Evolutionary conservation across 176 grass and related monocot genomes (phyloP).

Genomic region (Oryza meridionalis): DNA sequence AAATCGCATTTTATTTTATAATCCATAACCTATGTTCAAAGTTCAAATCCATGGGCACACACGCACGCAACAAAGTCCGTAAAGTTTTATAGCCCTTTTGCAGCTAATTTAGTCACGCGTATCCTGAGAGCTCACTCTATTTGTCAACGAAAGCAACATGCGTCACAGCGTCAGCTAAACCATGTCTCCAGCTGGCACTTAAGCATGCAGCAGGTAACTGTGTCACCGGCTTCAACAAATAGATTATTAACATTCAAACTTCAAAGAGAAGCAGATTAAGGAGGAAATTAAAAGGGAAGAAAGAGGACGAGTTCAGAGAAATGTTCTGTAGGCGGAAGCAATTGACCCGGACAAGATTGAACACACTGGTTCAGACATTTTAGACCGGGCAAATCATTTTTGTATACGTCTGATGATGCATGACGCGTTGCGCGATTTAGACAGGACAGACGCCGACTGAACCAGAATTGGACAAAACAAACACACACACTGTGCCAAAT

Average conservation of each 20-base stretch:
- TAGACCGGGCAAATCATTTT: background rate
- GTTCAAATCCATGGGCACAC: conserved; percentile 12
- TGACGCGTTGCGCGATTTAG: background rate
- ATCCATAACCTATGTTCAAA: background rate
- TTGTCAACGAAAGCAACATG: conserved; percentile 22
- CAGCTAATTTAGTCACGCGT: background rate
- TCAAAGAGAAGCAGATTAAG: background rate
- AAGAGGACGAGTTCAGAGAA: background rate
- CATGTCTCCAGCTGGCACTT: background rate
- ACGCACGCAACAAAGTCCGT: background rate
- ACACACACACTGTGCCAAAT: background rate
- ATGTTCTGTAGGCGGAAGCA: background rate
- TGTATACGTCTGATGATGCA: background rate
- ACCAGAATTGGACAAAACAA: background rate
- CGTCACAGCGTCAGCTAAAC: background rate
- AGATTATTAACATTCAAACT: background rate
- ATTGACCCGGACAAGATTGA: background rate
- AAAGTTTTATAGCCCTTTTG: background rate
- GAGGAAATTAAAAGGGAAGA: background rate
- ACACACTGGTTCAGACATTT: background rate
- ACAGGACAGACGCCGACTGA: background rate
- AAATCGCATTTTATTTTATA: background rate
- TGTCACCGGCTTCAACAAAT: background rate
- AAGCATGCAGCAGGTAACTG: background rate
- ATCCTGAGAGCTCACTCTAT: background rate